Percentiles rank a stretch among this genome's conserved stretches.
These are phyloP conservation scores for Prunus kanzakura DNA, from an alignment of 306 rosid species.

Conservation along the genomic window DNA sequence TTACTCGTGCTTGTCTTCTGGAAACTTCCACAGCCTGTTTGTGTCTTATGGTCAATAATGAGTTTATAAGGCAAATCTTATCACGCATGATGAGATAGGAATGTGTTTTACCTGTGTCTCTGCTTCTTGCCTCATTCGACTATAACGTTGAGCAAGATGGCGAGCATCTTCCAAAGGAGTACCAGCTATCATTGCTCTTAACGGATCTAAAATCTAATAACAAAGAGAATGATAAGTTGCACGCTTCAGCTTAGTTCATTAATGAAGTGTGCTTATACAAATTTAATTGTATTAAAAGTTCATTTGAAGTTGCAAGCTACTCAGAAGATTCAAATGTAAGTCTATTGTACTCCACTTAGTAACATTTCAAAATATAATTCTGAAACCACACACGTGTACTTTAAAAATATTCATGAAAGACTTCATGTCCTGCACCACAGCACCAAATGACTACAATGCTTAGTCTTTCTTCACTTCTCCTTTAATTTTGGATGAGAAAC, in stretches of 20 bases:
- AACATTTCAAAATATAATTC: not conserved
- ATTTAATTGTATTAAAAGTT: not conserved
- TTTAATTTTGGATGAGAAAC: not conserved
- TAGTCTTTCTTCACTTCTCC: not conserved
- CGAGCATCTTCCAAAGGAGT: slow-evolving; percentile 99
- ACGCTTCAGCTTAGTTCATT: slow-evolving; percentile 17
- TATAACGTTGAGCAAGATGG: slow-evolving; percentile 94
- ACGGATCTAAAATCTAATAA: slow-evolving; percentile 85
- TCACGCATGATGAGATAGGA: slow-evolving; percentile 2
- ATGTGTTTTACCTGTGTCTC: slow-evolving; percentile 56
- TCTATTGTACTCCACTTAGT: not conserved
- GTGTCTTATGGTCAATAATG: slow-evolving; percentile 32
- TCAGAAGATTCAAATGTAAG: not conserved
- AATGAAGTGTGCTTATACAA: not conserved
- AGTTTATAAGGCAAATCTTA: slow-evolving; percentile 11
- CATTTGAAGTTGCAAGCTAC: not conserved
- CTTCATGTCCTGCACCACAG: not conserved
- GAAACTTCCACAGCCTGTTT: slow-evolving; percentile 70
- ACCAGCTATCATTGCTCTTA: slow-evolving; percentile 82
- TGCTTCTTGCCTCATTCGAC: slow-evolving; percentile 97
- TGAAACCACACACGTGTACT: not conserved
- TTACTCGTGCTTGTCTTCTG: slow-evolving; percentile 75
- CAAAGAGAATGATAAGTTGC: slow-evolving; percentile 19
- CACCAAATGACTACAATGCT: not conserved
- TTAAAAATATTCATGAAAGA: not conserved